These are phyloP conservation scores for Cystofilobasidium bisporidii DNA, from an alignment of 768 basidiomycete genomes.

Conservation along the genomic window DNA sequence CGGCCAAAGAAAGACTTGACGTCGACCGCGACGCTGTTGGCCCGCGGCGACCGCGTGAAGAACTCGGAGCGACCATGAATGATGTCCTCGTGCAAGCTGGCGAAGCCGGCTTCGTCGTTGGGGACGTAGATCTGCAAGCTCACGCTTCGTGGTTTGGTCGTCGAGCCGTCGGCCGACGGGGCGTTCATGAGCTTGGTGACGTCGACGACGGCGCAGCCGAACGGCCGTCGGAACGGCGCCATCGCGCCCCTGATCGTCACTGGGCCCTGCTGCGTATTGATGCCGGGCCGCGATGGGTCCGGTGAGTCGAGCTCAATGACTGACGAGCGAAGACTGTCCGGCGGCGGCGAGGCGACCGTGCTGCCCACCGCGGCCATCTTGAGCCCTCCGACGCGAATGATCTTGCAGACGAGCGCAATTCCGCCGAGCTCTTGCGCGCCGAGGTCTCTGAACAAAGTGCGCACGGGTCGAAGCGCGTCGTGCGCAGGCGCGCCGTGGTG, in stretches of 20 bases:
- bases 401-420: conserved; percentile 78
- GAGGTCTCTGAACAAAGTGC: conserved; percentile 84
- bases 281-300: background rate
- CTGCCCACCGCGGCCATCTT: conserved; percentile 46
- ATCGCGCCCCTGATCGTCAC: background rate
- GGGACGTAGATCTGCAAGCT: conserved; percentile 82
- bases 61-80: conserved; percentile 68
- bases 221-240: conserved; percentile 61
- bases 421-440: conserved; percentile 72
- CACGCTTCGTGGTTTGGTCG: conserved; percentile 61
- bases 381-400: conserved; percentile 76
- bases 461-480: conserved; percentile 48
- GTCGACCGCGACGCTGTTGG: conserved; percentile 75
- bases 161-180: conserved; percentile 55
- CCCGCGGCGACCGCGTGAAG: conserved; percentile 70
- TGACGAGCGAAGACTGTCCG: background rate
- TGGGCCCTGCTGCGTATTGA: background rate
- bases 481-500: conserved; percentile 70
- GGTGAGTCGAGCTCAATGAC: background rate
- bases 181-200: conserved; percentile 58
- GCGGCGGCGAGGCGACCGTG: background rate
- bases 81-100: conserved; percentile 91
- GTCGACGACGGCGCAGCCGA: conserved; percentile 91
- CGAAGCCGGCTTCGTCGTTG: conserved; percentile 71
- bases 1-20: conserved; percentile 83